Conservation (phyloP, 441 rosid species). For the Euphorbia schlechtendalii region DNA sequence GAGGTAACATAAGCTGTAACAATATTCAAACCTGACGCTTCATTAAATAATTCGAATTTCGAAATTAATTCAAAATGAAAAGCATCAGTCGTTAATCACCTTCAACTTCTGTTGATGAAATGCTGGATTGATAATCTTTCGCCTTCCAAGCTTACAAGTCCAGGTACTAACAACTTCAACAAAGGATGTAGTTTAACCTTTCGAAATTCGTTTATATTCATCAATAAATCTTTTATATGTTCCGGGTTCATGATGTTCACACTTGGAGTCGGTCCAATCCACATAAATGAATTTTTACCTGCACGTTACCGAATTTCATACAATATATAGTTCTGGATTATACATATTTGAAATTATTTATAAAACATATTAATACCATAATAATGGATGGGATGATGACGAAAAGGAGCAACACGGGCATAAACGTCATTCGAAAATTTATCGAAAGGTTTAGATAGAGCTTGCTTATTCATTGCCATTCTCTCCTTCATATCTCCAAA, state of each 20-base stretch:
- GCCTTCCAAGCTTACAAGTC: conserved; percentile 29
- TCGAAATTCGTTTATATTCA: conserved; percentile 17
- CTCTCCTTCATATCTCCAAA: not conserved
- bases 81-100: conserved; percentile 16
- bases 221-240: conserved; percentile 25
- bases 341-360: not conserved
- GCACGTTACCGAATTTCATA: not conserved
- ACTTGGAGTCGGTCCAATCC: conserved; percentile 32
- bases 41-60: not conserved
- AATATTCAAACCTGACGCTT: not conserved
- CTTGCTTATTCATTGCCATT: not conserved
- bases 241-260: conserved; percentile 28
- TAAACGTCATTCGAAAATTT: not conserved
- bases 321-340: not conserved
- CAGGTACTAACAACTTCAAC: conserved; percentile 22
- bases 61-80: too few relatives aligned
- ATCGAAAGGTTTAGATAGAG: not conserved
- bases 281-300: conserved; percentile 30
- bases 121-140: conserved; percentile 44
- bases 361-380: conserved; percentile 13
- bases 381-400: conserved; percentile 1
- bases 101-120: conserved; percentile 44
- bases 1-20: conserved; percentile 16
- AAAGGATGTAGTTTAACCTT: conserved; percentile 17
- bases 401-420: conserved; percentile 16